These are phyloP conservation scores for Aspergillus caelatus DNA, from an alignment of 2,329 filamentous ascomycete species.

Conservation along the genomic window DNA sequence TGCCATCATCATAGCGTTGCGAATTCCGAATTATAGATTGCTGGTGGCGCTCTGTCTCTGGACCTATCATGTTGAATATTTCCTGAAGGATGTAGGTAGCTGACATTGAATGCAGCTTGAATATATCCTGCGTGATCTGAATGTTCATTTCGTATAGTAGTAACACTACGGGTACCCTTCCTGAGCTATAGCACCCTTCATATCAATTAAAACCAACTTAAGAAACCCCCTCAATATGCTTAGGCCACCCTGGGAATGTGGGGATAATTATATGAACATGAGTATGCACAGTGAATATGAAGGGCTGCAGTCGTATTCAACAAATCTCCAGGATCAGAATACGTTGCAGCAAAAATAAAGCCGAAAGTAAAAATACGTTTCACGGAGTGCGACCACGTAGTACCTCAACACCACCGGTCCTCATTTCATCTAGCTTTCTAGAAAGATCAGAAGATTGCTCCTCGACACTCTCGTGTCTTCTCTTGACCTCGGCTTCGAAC, in stretches of 20 bases:
- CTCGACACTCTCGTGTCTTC: constrained; percentile 55
- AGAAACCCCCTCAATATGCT: background rate
- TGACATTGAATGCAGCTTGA: constrained; percentile 17
- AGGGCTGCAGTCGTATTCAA: background rate
- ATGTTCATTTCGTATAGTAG: background rate
- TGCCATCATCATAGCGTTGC: background rate
- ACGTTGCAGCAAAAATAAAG: background rate
- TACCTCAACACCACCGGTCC: constrained; percentile 56
- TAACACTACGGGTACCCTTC: background rate
- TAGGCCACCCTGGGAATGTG: background rate
- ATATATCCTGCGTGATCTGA: background rate
- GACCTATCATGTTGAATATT: constrained; percentile 5
- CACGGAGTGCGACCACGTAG: constrained; percentile 46
- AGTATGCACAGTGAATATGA: constrained; percentile 1
- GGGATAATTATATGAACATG: background rate
- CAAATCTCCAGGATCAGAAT: constrained; percentile 8
- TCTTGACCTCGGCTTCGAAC: constrained; percentile 59
- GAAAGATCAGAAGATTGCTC: constrained; percentile 53
- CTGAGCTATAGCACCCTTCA: background rate
- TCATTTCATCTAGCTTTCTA: constrained; percentile 57
- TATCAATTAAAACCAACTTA: background rate
- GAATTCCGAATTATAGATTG: constrained; percentile 10
- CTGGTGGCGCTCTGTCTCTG: constrained; percentile 24
- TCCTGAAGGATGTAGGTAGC: constrained; percentile 4
- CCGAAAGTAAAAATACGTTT: constrained; percentile 2